phyloP scores from a whole-genome alignment of 768 basidiomycete species.

The Tulasnella sp. region DNA sequence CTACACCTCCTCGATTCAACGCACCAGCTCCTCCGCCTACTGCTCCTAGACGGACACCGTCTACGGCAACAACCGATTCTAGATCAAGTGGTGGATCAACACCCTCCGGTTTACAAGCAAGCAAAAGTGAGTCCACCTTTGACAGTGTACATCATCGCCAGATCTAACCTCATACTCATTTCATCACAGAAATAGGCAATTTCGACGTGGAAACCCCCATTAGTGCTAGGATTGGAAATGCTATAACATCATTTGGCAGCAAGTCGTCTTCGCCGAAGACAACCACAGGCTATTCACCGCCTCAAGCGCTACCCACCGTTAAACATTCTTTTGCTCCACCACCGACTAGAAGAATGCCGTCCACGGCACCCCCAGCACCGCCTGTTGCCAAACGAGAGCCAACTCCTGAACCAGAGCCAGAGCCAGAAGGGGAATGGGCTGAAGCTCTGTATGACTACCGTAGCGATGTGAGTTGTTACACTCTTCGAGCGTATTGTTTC shows the following conservation, averaged over 20 bases:
- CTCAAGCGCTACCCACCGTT: not conserved
- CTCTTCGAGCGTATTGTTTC: not conserved
- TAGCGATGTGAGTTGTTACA: constrained; percentile 14
- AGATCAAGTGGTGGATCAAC: no score
- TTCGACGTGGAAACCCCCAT: no score
- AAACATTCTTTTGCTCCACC: constrained; percentile 11
- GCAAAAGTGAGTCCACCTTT: constrained; percentile 8
- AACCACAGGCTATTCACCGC: not conserved
- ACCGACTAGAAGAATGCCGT: constrained; percentile 5
- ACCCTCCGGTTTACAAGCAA: constrained; percentile 5
- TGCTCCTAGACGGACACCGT: not conserved
- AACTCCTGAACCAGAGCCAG: not conserved
- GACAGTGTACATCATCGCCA: no score
- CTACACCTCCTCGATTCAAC: not conserved
- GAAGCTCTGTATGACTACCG: constrained; percentile 17
- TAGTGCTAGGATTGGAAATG: no score
- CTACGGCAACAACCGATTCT: not conserved
- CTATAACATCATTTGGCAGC: no score
- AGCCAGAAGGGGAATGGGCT: constrained; percentile 16
- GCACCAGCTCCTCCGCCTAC: not conserved
- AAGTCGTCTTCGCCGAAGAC: no score
- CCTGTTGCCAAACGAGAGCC: constrained; percentile 6
- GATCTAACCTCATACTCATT: no score
- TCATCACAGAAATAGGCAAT: no score
- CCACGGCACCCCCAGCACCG: constrained; percentile 1